Conservation (phyloP, 331 rosid genomes). For the Rhamnella rubrinervis region DNA sequence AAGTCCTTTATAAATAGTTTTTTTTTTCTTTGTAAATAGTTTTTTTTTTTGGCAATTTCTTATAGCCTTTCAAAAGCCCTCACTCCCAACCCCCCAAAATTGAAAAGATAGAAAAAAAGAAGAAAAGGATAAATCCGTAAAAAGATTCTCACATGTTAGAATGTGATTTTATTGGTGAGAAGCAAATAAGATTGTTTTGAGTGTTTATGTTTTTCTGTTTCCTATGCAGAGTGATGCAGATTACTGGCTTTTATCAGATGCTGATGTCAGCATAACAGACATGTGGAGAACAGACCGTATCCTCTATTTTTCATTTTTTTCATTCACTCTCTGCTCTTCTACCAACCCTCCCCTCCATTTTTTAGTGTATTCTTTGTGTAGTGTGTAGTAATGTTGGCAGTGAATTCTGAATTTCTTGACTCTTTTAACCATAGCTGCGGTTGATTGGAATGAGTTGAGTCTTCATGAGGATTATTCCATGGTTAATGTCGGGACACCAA, state of each 20-base stretch:
- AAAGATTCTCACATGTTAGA: no score
- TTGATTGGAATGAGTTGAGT: constrained; percentile 70
- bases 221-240: constrained; percentile 74
- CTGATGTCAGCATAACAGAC: constrained; percentile 84
- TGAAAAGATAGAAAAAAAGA: no score
- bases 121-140: no score
- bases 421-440: constrained; percentile 49
- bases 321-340: background rate
- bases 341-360: background rate
- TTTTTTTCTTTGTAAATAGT: no score
- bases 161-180: background rate
- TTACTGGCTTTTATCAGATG: constrained; percentile 95
- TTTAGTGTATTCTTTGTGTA: no score
- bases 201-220: background rate
- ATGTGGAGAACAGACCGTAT: constrained; percentile 94
- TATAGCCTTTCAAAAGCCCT: no score
- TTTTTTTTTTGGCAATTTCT: no score
- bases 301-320: constrained; percentile 19
- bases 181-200: background rate
- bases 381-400: background rate
- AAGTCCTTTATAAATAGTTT: no score
- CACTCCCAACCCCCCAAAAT: no score
- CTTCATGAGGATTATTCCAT: constrained; percentile 54
- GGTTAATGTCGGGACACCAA: constrained; percentile 37
- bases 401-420: constrained; percentile 44